Percentiles rank a stretch among this genome's conserved stretches.
phyloP scores from a whole-genome alignment of 768 basidiomycete species.

The Russula dissimulans region DNA sequence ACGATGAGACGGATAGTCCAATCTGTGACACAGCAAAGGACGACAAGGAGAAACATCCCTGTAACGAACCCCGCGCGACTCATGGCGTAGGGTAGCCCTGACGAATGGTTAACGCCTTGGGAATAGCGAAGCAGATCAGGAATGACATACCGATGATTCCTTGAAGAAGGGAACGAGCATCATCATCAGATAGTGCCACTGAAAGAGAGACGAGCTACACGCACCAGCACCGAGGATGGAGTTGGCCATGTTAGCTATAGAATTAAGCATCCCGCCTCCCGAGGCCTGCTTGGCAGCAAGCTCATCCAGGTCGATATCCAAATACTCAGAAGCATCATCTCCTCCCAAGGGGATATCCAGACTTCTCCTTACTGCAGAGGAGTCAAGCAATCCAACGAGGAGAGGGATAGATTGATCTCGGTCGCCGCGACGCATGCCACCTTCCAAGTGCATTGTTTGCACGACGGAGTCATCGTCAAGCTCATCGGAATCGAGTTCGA shows the following conservation, averaged over 20 bases:
- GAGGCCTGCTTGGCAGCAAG: conserved; percentile 55
- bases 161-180: conserved; percentile 22
- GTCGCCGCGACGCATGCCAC: conserved; percentile 25
- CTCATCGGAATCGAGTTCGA: conserved; percentile 77
- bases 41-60: conserved; percentile 72
- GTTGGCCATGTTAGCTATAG: conserved; percentile 91
- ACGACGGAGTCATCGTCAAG: conserved; percentile 43
- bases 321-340: conserved; percentile 26
- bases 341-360: conserved; percentile 42
- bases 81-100: conserved; percentile 89
- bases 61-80: conserved; percentile 90
- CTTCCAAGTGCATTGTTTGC: conserved; percentile 27
- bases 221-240: conserved; percentile 89
- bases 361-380: conserved; percentile 46
- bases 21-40: conserved; percentile 80
- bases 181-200: background rate
- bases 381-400: conserved; percentile 69
- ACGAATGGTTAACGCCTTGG: background rate
- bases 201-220: conserved; percentile 21
- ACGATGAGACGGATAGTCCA: conserved; percentile 98
- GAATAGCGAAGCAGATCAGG: background rate
- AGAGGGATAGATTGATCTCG: conserved; percentile 60
- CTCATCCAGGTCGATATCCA: conserved; percentile 57
- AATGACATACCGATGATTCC: conserved; percentile 60
- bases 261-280: conserved; percentile 70